Evolutionary conservation across 1,139 yeast species (phyloP), one percentile per base, ranked within the genome.

Genomic region (Debaryomycetaceae sp.): DNA sequence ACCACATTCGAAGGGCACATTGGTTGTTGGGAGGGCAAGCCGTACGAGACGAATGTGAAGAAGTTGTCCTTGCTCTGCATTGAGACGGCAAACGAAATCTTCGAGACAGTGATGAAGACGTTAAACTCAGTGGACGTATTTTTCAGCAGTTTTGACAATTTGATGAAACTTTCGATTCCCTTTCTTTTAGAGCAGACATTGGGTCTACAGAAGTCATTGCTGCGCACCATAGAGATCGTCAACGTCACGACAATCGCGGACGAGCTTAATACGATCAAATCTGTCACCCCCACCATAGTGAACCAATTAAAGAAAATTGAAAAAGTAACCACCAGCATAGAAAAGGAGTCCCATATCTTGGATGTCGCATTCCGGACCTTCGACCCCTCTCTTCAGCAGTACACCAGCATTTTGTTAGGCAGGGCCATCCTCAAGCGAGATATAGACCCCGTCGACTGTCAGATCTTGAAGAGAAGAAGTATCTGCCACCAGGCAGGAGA

Each of bases 401-500:
- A 71, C 44, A 68, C 76, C 26, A 56, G 56, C 36, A 53, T 68
- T 8, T 54, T 72, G 7, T 50, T 72, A 34, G 78, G 77, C 2
- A 66, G 58, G 46, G 75, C 74, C 28, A 71, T 72, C 18, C 53
- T 72, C 41, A 69, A 69, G 45, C 49, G 67, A 41, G 66, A 65
- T 3, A 53, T 72, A 18, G 50, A 50, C n/a, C 50, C 42, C 3
- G 31, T 40, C 4, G 65, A 65, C 31, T 71, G 76, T 45, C 63
- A 59, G 43, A 50, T 70, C 32, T 58, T 71, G 24, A 57, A 53
- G 37, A 52, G 78, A 41, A 52, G 78, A 45, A 65, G 65, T 14
- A 56, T 71, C 17, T 72, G 78, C 40, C 63, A 55, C 40, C 71
- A 61, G 45, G 75, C 77, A 1, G 70, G 73, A 1, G 74, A 67